Base-by-base conservation (phyloP, 345 rosid species). In the Noccaea caerulescens region DNA sequence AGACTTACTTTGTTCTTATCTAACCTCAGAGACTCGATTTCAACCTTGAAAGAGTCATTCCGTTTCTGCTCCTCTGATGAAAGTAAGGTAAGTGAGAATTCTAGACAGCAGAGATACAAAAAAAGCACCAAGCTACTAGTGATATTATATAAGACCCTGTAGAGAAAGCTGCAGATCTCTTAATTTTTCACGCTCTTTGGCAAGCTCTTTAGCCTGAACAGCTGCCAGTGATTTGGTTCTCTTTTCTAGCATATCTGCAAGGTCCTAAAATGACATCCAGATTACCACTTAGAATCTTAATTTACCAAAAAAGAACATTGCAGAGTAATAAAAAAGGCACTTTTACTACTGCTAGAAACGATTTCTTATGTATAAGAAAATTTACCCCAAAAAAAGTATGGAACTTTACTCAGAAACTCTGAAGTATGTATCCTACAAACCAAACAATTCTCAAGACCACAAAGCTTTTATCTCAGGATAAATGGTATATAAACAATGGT, bases 191-290 rank as follows among this genome's bases (percentile, higher is more conserved):
- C 47, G 80, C 72, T 88, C 96, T 61, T 82, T 84, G 60, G 77
- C 88, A 68, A 88, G 83, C 76, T 93, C 92, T 52, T 77, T 73
- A 57, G 84, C 83, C 75, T 79, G 85, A 60, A 76, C 68, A 54
- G 84, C 80, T 60, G 72, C 82, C 72, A 86, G 68, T 38, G 87
- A 82, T 77, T 85, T 77, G 65, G 75, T 87, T 83, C 84, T 83
- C 63, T 84, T 96, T 80, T 93, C 93, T 50, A 85, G 66, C 86
- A 87, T 77, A 84, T 86, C 96, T 90, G 87, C 87, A 85, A 93
- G 88, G 79, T 90, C 96, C 97, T 88, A 92, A 78, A 88, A 83
- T 73, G 58, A 72, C 70, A 93, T 85, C 76, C 75, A 82, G 63
- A 64, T 61, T 61, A 53, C 37, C 16, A 3, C 76, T 52, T 61